Percentiles rank a stretch among this genome's conserved stretches.
Conservation (phyloP, 2,329 filamentous ascomycete genomes). For the Teratosphaeria destructans region DNA sequence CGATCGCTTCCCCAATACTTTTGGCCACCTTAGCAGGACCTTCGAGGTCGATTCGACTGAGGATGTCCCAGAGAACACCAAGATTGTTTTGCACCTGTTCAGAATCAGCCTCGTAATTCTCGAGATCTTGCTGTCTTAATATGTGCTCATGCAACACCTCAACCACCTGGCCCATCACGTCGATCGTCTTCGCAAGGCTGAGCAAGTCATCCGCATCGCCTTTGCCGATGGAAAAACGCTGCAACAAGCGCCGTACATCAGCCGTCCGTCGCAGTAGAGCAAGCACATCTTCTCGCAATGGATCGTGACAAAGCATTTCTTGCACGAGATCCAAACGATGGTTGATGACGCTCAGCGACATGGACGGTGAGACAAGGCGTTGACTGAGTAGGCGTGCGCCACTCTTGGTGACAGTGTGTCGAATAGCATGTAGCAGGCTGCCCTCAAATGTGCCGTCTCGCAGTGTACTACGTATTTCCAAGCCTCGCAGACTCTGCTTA, state of each 20-base stretch:
- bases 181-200: constrained; percentile 69
- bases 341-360: constrained; percentile 70
- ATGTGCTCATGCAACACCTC: constrained; percentile 30
- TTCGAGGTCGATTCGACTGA: constrained; percentile 53
- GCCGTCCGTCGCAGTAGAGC: constrained; percentile 62
- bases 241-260: constrained; percentile 80
- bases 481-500: constrained; percentile 75
- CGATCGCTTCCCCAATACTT: constrained; percentile 67
- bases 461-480: constrained; percentile 82
- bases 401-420: constrained; percentile 82
- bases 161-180: constrained; percentile 58
- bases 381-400: constrained; percentile 75
- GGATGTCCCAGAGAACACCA: constrained; percentile 23
- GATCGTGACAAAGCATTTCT: constrained; percentile 55
- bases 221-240: constrained; percentile 85
- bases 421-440: constrained; percentile 80
- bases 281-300: constrained; percentile 60
- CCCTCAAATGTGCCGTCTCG: constrained; percentile 69
- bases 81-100: constrained; percentile 5
- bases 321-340: constrained; percentile 72
- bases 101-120: constrained; percentile 4
- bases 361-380: constrained; percentile 80
- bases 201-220: constrained; percentile 90
- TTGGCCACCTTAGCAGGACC: constrained; percentile 58
- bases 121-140: constrained; percentile 17